phyloP scores from a whole-genome alignment of 805 yeast genomes.

The Ogataea pignaliae region DNA sequence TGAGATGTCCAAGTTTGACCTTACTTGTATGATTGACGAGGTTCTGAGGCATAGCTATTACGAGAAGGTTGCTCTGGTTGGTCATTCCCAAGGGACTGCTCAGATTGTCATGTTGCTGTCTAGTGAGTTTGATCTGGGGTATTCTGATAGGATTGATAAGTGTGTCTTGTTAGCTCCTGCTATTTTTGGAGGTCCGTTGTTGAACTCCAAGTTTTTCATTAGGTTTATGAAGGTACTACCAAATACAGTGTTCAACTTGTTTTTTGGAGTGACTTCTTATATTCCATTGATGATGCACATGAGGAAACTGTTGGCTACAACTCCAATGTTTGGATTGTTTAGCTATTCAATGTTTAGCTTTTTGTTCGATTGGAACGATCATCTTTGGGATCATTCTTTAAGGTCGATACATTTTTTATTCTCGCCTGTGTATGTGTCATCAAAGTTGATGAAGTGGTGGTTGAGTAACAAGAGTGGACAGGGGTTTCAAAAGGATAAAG shows the following conservation, averaged over 20 bases:
- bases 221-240: conserved; percentile 55
- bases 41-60: conserved; percentile 37
- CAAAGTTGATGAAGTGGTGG: conserved; percentile 93
- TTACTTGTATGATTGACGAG: conserved; percentile 66
- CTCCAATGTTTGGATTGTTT: conserved; percentile 52
- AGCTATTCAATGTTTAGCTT: conserved; percentile 84
- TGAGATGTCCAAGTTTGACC: conserved; percentile 77
- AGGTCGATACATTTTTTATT: conserved; percentile 76
- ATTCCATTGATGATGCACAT: conserved; percentile 67
- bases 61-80: conserved; percentile 55
- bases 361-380: conserved; percentile 83
- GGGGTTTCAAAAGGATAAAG: conserved; percentile 37
- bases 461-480: conserved; percentile 46
- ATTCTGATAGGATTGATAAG: conserved; percentile 47
- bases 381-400: conserved; percentile 63
- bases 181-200: conserved; percentile 74
- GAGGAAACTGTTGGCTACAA: conserved; percentile 46
- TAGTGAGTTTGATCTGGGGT: conserved; percentile 35
- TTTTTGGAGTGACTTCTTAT: conserved; percentile 77
- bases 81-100: conserved; percentile 94
- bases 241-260: conserved; percentile 36
- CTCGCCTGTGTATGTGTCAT: conserved; percentile 79
- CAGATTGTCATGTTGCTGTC: conserved; percentile 72
- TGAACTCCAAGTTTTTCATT: conserved; percentile 59
- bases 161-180: conserved; percentile 89